Evolutionary conservation across 73 alveolate genomes (phyloP), one percentile per base, ranked within the genome.

Genomic region (Halteria grandinella): DNA sequence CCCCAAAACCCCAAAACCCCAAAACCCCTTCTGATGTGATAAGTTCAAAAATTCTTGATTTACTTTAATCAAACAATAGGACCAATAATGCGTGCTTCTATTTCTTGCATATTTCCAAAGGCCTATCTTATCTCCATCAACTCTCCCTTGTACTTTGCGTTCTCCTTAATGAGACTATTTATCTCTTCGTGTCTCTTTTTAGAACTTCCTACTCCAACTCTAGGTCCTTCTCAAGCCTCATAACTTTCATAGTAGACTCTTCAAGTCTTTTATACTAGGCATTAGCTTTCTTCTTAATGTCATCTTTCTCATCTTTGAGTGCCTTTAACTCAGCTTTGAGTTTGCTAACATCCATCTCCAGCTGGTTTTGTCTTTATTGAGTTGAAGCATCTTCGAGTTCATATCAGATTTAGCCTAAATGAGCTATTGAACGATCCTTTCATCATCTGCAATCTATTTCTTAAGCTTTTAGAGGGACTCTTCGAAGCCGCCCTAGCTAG

Each of bases 21-120:
- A n/a, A n/a, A n/a, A n/a, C n/a, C n/a, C n/a, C n/a, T n/a, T n/a
- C n/a, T n/a, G n/a, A n/a, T n/a, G n/a, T n/a, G n/a, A n/a, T n/a
- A n/a, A n/a, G n/a, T n/a, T n/a, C n/a, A n/a, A n/a, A n/a, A n/a
- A n/a, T n/a, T n/a, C n/a, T n/a, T n/a, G n/a, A n/a, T n/a, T n/a
- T n/a, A n/a, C n/a, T n/a, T n/a, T n/a, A n/a, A n/a, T n/a, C n/a
- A n/a, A n/a, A n/a, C n/a, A n/a, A n/a, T n/a, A n/a, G n/a, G n/a
- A n/a, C n/a, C n/a, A n/a, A n/a, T 74, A 6, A 53, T 23, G 34
- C 57, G 55, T 0, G 1, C 27, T 36, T 74, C 63, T 27, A 74
- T 36, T 49, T 74, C 79, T 7, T 58, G 69, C 10, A 74, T 17
- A 58, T 74, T 78, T 14, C 78, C 78, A 62, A 40, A 62, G 3